Evolutionary conservation across 2,329 filamentous ascomycete genomes (phyloP), one percentile per base, ranked within the genome.

Genomic region (Remersonia thermophila): DNA sequence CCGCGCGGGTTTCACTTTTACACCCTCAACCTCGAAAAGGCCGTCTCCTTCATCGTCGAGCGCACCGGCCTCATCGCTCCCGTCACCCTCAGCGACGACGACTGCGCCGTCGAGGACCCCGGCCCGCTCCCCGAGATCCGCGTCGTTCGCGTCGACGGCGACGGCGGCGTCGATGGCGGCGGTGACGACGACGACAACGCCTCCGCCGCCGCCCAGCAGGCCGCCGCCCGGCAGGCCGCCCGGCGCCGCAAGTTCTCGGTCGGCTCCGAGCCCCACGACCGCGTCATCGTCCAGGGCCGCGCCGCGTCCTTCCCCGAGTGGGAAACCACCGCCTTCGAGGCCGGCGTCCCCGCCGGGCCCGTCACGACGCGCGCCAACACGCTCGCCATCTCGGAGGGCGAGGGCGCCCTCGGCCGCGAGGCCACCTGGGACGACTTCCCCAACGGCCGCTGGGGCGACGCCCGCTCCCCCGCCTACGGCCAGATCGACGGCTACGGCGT

Each of bases 351-450:
- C 1, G 72, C 73, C 3, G 77, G 77, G 47, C 74, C 71, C 36
- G 68, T 89, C 51, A 87, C 89, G 55, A 77, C 75, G 14, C 74
- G 87, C 35, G 80, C 80, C 38, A 89, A 87, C 55, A 91, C 85
- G 1, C 71, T 96, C 8, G 85, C 87, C 18, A 95, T 95, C 39
- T 94, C 87, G 0, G 89, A 96, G 61, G 89, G 91, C 5, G 82
- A 94, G 52, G 91, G 89, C 16, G 72, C 82, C 3, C 67, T 95
- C 6, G 91, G 89, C 9, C 73, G 91, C 33, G 89, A 96, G 65
- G 91, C 91, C 25, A 98, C 91, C 1, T 98, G 91, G 91, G 91
- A 98, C 52, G 91, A 98, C 54, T 98, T 86, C 58, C 89, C 89
- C 44, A 96, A 96, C 63, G 91, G 89, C 18, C 76, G 89, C 37